Percentiles rank a stretch among this genome's conserved stretches.
phyloP scores from a whole-genome alignment of 805 yeast species.

The Kazachstania psychrophila region DNA sequence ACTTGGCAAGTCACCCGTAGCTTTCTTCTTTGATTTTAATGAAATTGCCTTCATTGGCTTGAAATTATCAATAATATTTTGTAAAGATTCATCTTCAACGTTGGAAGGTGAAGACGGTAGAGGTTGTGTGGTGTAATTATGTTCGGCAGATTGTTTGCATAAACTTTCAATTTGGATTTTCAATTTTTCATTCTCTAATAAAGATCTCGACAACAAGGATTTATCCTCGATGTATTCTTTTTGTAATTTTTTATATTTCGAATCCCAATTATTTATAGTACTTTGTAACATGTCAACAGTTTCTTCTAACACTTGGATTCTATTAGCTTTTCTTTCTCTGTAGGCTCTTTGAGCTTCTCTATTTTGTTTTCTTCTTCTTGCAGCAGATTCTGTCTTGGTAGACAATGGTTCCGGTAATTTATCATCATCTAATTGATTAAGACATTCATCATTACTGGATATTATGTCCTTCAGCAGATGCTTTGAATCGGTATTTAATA shows the following conservation, averaged over 20 bases:
- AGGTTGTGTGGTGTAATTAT: background rate
- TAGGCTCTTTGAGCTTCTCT: conserved; percentile 90
- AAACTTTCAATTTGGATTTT: background rate
- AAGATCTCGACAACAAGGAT: conserved; percentile 12
- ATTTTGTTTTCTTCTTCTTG: conserved; percentile 84
- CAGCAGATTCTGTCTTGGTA: conserved; percentile 17
- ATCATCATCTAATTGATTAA: no score
- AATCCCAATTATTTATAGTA: conserved; percentile 55
- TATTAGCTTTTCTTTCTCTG: conserved; percentile 75
- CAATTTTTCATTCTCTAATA: conserved; percentile 1
- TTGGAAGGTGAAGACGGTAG: background rate
- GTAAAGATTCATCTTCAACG: conserved; percentile 5
- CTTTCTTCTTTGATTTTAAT: conserved; percentile 6
- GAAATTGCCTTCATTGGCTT: conserved; percentile 57
- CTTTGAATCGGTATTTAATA: no score
- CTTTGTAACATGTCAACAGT: conserved; percentile 22
- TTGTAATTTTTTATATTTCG: conserved; percentile 33
- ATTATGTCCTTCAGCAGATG: no score
- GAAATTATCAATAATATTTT: conserved; percentile 35
- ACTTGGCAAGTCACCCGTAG: background rate
- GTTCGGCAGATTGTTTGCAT: background rate
- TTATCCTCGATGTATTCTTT: conserved; percentile 30
- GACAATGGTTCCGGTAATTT: no score
- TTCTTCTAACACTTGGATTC: conserved; percentile 71
- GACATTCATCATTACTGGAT: background rate